A percentile compares a stretch with the other conserved stretches of the same genome.
Conservation (phyloP, 768 basidiomycete genomes). For the Russula brevipes region DNA sequence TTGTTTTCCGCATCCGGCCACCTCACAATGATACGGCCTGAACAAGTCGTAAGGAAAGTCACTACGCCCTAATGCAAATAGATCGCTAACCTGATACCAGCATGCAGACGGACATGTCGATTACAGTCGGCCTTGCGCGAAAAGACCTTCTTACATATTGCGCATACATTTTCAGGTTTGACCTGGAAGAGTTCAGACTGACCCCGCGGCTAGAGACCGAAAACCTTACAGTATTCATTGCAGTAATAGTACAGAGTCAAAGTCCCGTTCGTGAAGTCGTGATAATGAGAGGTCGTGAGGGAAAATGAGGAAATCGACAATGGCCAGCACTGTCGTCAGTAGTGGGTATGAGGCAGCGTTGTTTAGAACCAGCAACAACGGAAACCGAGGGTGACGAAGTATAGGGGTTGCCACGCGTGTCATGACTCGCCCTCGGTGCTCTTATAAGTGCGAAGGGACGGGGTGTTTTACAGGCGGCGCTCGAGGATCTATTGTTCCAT, state of each 20-base stretch:
- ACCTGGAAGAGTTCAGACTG: conserved; percentile 7
- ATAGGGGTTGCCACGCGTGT: conserved; percentile 7
- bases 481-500: conserved; percentile 11
- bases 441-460: conserved; percentile 9
- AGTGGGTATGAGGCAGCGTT: conserved; percentile 7
- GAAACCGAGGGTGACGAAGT: conserved; percentile 6
- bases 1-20: conserved; percentile 41
- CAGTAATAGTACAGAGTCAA: neutral
- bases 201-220: neutral
- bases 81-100: conserved; percentile 42
- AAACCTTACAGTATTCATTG: conserved; percentile 15
- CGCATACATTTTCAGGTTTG: conserved; percentile 13
- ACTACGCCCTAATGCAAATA: neutral
- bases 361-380: conserved; percentile 23
- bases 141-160: conserved; percentile 46
- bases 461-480: neutral
- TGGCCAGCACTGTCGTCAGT: conserved; percentile 23
- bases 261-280: conserved; percentile 14
- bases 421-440: neutral
- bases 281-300: conserved; percentile 2
- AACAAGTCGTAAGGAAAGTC: conserved; percentile 6
- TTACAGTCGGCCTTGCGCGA: conserved; percentile 54
- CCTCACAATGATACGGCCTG: conserved; percentile 49
- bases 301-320: conserved; percentile 3
- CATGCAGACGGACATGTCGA: conserved; percentile 51